These are phyloP conservation scores for Cercospora canescens DNA, from an alignment of 2,329 filamentous ascomycete genomes.

Conservation along the genomic window DNA sequence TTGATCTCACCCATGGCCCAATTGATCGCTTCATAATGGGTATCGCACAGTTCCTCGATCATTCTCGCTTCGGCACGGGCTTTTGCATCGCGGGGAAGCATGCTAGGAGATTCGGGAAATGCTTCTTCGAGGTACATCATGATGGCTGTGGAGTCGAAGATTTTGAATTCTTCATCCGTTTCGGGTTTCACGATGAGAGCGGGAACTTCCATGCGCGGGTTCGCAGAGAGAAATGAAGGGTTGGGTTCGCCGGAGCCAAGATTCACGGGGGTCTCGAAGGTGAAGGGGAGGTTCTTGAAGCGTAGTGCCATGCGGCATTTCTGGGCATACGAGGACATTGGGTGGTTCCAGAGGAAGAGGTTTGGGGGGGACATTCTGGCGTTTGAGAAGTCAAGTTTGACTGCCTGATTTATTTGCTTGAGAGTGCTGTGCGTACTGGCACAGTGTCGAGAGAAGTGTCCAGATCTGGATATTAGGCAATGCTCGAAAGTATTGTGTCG, in stretches of 20 bases:
- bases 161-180: constrained; percentile 28
- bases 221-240: constrained; percentile 28
- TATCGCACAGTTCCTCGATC: constrained; percentile 35
- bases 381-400: background rate
- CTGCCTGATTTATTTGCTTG: background rate
- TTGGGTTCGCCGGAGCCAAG: constrained; percentile 36
- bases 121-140: constrained; percentile 35
- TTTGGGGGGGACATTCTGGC: constrained; percentile 11
- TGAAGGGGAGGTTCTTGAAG: constrained; percentile 40
- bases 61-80: constrained; percentile 28
- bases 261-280: constrained; percentile 35
- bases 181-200: constrained; percentile 24
- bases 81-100: constrained; percentile 21
- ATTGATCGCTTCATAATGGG: constrained; percentile 36
- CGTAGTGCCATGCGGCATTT: constrained; percentile 41
- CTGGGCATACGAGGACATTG: constrained; percentile 39
- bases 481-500: background rate
- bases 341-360: constrained; percentile 32
- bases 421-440: background rate
- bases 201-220: constrained; percentile 40
- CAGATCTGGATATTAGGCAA: background rate
- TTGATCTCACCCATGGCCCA: constrained; percentile 30
- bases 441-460: background rate
- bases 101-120: constrained; percentile 23
- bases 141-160: constrained; percentile 38